phyloP scores from a whole-genome alignment of 2,329 filamentous ascomycete species.

The Helotiales sp. region DNA sequence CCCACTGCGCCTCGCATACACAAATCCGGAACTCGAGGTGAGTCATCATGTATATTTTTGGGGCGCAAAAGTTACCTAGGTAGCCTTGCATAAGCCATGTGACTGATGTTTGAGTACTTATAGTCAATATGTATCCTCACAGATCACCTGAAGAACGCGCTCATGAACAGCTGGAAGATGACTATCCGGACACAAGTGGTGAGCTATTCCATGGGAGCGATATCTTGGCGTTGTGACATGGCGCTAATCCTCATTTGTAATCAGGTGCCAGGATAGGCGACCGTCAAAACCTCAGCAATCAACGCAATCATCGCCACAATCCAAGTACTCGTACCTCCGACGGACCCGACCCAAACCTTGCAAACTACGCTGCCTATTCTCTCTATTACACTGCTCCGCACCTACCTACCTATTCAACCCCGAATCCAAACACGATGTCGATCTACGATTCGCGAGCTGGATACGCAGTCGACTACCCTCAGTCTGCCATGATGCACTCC shows the following conservation, averaged over 20 bases:
- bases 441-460: slow-evolving; percentile 31
- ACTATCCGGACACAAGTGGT: too few relatives aligned
- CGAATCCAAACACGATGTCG: slow-evolving; percentile 24
- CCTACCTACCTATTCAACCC: background rate
- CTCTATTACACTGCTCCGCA: background rate
- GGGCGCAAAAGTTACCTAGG: background rate
- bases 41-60: slow-evolving; percentile 20
- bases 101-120: slow-evolving; percentile 17
- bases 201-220: too few relatives aligned
- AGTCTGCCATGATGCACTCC: slow-evolving; percentile 27
- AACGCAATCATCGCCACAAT: background rate
- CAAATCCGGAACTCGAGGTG: slow-evolving; percentile 20
- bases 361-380: slow-evolving; percentile 11
- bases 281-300: background rate
- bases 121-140: background rate
- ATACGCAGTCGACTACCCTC: slow-evolving; percentile 30
- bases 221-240: too few relatives aligned
- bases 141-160: slow-evolving; percentile 10
- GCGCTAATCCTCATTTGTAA: background rate
- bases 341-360: background rate
- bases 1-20: slow-evolving; percentile 12
- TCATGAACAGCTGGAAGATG: too few relatives aligned
- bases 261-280: background rate
- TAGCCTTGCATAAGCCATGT: slow-evolving; percentile 22
- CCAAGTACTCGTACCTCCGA: too few relatives aligned